Percentiles rank a stretch among this genome's conserved stretches.
These are phyloP conservation scores for Glebionis coronaria DNA, from an alignment of 129 eudicot genomes.

Conservation along the genomic window DNA sequence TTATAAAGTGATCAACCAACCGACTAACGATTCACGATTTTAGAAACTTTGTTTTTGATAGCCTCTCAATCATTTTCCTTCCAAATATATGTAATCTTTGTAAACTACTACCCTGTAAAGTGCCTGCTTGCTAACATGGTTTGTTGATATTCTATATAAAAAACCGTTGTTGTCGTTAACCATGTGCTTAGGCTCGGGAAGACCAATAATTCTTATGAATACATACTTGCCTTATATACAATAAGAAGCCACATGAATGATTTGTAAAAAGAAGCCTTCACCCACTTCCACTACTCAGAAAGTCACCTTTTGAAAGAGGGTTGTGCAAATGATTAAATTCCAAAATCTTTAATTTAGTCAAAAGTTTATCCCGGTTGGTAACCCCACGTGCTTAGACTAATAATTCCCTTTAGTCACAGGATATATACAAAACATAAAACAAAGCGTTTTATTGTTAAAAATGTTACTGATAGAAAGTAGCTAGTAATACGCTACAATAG, in stretches of 20 bases:
- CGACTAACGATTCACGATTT: too few species aligned
- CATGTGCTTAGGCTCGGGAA: slow-evolving; percentile 22
- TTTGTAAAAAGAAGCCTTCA: slow-evolving; percentile 22
- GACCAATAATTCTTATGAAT: slow-evolving; percentile 12
- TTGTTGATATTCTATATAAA: background rate
- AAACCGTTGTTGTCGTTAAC: background rate
- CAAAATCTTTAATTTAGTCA: slow-evolving; percentile 32
- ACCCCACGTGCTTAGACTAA: slow-evolving; percentile 22
- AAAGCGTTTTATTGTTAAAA: background rate
- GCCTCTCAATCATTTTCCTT: too few species aligned
- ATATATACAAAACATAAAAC: background rate
- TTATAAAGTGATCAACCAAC: too few species aligned
- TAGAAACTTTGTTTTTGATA: too few species aligned
- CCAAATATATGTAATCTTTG: too few species aligned
- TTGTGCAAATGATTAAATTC: slow-evolving; percentile 30
- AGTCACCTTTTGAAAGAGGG: slow-evolving; percentile 15
- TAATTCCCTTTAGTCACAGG: background rate
- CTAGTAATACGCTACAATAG: background rate
- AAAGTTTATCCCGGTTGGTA: slow-evolving; percentile 20
- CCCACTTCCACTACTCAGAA: slow-evolving; percentile 27
- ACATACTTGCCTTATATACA: slow-evolving; percentile 5
- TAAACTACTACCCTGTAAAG: too few species aligned
- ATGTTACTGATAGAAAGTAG: too few species aligned
- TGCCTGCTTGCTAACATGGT: background rate
- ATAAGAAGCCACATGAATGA: background rate